Base-by-base conservation (phyloP, 345 rosid genomes). In the Litchi chinensis region DNA sequence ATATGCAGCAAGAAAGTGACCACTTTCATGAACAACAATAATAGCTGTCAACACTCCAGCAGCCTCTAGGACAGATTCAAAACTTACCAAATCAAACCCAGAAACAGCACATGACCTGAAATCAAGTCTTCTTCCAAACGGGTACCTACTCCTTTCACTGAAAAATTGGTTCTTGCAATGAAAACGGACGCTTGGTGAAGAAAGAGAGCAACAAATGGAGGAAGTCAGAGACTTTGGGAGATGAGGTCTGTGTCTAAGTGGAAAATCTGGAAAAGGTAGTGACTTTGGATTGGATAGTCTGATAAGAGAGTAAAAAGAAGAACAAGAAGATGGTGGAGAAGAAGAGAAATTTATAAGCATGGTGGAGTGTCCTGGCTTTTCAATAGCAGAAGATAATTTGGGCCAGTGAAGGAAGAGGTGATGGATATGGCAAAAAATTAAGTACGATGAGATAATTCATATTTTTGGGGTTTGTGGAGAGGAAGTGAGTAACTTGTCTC, bases 1-100 rank as follows among this genome's bases (percentile, higher is more conserved):
- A 82, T 73, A 81, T 66, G 99, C 98, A 59, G 99, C 99, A 8
- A 96, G 89, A 76, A 95, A 96, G 76, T 95, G 99, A 73, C 98
- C 98, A 37, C 89, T 83, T 70, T 93, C 99, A 37, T 93, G 99
- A 54, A 92, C 99, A 63, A 95, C 86, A 66, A 95, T 89, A 69
- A 95, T 95, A 63, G 98, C 91, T 0, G 99, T 93, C 80, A 95
- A 86, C 60, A 95, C 94, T 15, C 89, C 91, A 44, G 84, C 92
- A 24, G 98, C 98, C 79, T 95, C 95, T 8, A 95, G 46, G 76
- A 90, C 95, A 32, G 96, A 89, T 70, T 92, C 90, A 24, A 95
- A 82, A 74, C 80, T 92, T 66, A 92, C 84, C 22, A 93, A 80
- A 82, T 93, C 98, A 76, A 95, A 79, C 18, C 94, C 97, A 56